phyloP scores from a whole-genome alignment of 1,284 basidiomycete genomes.

The Tremellales sp. region DNA sequence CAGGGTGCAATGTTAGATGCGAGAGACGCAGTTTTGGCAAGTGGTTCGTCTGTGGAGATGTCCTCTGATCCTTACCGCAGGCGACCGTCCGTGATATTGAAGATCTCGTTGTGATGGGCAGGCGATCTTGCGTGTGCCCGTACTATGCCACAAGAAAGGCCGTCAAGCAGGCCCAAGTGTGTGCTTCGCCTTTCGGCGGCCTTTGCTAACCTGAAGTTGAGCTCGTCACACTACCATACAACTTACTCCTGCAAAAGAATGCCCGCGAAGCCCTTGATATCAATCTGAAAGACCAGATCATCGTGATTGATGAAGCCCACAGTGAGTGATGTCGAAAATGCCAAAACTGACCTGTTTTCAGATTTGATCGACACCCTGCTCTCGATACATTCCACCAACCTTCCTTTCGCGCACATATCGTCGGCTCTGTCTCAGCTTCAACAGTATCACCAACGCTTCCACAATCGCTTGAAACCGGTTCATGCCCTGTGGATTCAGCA shows the following conservation, averaged over 20 bases:
- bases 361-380: conserved; percentile 85
- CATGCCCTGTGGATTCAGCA: conserved; percentile 80
- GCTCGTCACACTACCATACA: conserved; percentile 90
- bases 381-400: conserved; percentile 70
- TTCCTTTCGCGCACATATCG: conserved; percentile 60
- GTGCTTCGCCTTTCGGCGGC: not conserved
- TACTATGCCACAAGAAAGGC: conserved; percentile 88
- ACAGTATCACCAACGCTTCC: conserved; percentile 75
- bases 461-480: conserved; percentile 63
- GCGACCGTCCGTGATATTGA: conserved; percentile 90
- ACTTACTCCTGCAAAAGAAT: conserved; percentile 77
- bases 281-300: conserved; percentile 72
- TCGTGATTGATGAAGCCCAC: conserved; percentile 95
- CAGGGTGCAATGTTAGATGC: conserved; percentile 74
- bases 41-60: conserved; percentile 27
- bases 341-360: conserved; percentile 36
- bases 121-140: conserved; percentile 69
- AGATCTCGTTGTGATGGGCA: conserved; percentile 74
- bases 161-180: conserved; percentile 83
- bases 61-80: conserved; percentile 48
- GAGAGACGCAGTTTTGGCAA: conserved; percentile 79
- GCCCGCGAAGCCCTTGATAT: conserved; percentile 85
- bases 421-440: conserved; percentile 72
- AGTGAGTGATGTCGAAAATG: conserved; percentile 56
- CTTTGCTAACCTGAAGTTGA: conserved; percentile 36